These are phyloP conservation scores for Alisma plantagoaquatica DNA, from an alignment of 106 monocot genomes.

Conservation along the genomic window DNA sequence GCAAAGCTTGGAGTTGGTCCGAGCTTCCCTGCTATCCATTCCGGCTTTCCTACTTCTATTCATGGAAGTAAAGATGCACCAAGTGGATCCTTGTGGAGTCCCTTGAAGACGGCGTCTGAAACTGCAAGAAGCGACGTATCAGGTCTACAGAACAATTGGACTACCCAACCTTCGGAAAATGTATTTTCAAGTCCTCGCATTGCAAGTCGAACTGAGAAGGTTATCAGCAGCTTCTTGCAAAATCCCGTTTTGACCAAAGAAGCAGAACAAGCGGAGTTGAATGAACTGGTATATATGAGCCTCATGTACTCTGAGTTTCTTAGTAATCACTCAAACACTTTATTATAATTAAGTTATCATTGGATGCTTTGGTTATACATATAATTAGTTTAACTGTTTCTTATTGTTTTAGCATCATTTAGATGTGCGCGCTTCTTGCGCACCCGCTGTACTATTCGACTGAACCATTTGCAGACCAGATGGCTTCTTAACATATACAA, in stretches of 20 bases:
- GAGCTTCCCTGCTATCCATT: constrained; percentile 19
- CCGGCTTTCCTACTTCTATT: constrained; percentile 14
- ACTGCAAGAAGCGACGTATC: constrained; percentile 10
- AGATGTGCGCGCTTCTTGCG: too few relatives aligned
- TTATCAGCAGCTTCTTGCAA: constrained; percentile 46
- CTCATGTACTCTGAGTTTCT: not conserved
- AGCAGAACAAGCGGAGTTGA: constrained; percentile 11
- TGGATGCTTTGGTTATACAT: not conserved
- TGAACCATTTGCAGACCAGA: too few relatives aligned
- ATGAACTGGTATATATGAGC: constrained; percentile 24
- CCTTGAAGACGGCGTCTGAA: constrained; percentile 14
- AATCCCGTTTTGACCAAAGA: constrained; percentile 41
- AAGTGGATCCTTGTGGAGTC: constrained; percentile 8
- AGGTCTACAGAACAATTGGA: constrained; percentile 7
- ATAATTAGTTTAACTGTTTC: too few relatives aligned
- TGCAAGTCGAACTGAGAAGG: constrained; percentile 37
- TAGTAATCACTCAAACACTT: not conserved
- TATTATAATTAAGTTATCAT: not conserved
- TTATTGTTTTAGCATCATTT: too few relatives aligned
- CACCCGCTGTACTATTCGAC: too few relatives aligned
- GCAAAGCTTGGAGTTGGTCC: constrained; percentile 28
- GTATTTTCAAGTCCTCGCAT: constrained; percentile 1
- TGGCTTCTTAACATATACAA: too few relatives aligned
- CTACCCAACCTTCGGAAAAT: not conserved
- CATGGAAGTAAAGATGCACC: constrained; percentile 12